phyloP scores from a whole-genome alignment of 345 rosid species.

The Gossypium herbaceum region DNA sequence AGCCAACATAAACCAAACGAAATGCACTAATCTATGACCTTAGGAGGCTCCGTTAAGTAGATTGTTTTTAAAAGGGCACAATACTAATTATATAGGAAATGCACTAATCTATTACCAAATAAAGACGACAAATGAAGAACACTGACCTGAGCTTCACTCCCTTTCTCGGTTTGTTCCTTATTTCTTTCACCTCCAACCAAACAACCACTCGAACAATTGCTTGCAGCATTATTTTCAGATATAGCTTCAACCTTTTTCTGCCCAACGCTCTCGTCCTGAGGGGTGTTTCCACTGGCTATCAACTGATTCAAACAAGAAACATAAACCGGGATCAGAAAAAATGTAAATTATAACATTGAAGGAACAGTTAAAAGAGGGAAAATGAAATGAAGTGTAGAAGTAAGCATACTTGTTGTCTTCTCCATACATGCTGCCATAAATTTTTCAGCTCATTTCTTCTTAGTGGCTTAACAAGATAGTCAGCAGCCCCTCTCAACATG shows the following conservation, averaged over 20 bases:
- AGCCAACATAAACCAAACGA: conserved; percentile 25
- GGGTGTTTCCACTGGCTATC: conserved; percentile 36
- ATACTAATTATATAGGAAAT: not conserved
- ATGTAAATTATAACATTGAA: not conserved
- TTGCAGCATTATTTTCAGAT: conserved; percentile 63
- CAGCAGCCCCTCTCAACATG: conserved; percentile 91
- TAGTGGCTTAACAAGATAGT: conserved; percentile 92
- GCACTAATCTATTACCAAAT: not conserved
- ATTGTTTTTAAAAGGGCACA: not conserved
- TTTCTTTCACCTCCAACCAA: conserved; percentile 36
- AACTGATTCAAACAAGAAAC: conserved; percentile 24
- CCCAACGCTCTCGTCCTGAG: conserved; percentile 62
- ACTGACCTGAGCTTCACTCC: conserved; percentile 76
- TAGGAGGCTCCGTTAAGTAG: not conserved
- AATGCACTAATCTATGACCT: conserved; percentile 7
- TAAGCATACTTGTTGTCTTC: conserved; percentile 77
- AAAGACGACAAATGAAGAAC: not conserved
- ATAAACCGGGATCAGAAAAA: conserved; percentile 11
- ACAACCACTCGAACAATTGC: conserved; percentile 47
- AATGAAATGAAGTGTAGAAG: not conserved
- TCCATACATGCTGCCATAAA: conserved; percentile 99
- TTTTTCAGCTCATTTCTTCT: conserved; percentile 89
- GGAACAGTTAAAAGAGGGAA: not conserved
- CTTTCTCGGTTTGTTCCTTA: conserved; percentile 48
- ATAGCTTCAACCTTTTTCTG: conserved; percentile 65